Base-by-base conservation (phyloP, 306 rosid genomes). In the Pterocarpus macrocarpus region DNA sequence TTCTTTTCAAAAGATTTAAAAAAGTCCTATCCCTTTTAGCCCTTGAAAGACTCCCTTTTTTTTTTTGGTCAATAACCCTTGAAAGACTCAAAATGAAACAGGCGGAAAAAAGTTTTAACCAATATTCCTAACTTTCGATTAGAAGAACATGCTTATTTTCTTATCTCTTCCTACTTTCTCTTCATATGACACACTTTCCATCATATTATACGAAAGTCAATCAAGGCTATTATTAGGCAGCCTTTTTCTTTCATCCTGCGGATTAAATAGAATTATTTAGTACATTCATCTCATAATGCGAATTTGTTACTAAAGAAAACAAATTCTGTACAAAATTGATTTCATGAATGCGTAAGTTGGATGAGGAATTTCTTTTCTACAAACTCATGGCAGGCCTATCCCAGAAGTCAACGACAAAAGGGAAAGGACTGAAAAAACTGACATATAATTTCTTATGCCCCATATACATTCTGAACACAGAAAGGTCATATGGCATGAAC, bases 141-240 rank as follows among this genome's bases (percentile, higher is more conserved):
- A 34, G 80, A 15, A 56, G 63, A 66, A 64, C 17, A 47, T 38
- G 69, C 28, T 36, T 33, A 15, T 39, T 0, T 22, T 22, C 28
- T 22, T 22, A 22, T 22, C 28, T 22, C 28, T 22, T 22, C 39
- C 44, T 41, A 64, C 74, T 64, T 65, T 73, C 52, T 57, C 34
- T 73, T 53, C 76, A 67, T 34, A 17, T 3, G 30, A 67, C 67
- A 22, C 63, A 14, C 69, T 58, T 35, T 49, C 32, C 28, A 9
- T 63, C 10, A 14, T 32, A 15, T 61, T 75, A 75, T 44, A 33
- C 8, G 22, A 32, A 69, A 76, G 86, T 82, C 82, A 76, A 82
- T 32, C 69, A 76, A 82, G 81, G 73, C 43, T 15, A 4, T 66
- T 57, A 22, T 16, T 55, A 66, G 75, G 81, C 13, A 39, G 67